phyloP scores from a whole-genome alignment of 106 monocot genomes.

The Hemerocallis citrina region DNA sequence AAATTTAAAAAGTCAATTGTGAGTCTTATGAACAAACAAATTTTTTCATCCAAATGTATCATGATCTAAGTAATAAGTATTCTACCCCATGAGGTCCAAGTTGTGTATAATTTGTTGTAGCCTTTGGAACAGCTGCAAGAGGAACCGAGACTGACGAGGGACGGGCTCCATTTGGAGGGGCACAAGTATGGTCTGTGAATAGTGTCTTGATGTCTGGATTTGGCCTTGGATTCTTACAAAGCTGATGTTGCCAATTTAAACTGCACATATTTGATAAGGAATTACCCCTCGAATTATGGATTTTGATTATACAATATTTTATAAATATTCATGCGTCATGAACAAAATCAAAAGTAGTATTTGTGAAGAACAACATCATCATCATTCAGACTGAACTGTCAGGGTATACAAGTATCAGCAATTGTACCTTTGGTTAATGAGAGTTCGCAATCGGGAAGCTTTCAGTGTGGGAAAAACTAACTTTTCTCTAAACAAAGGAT shows the following conservation, averaged over 20 bases:
- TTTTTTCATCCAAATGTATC: not conserved
- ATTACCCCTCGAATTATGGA: no score
- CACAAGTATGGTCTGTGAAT: slow-evolving; percentile 91
- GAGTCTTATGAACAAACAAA: not conserved
- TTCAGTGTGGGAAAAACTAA: slow-evolving; percentile 61
- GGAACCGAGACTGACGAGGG: slow-evolving; percentile 46
- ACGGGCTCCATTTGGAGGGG: slow-evolving; percentile 71
- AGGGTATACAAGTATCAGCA: not conserved
- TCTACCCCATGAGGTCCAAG: slow-evolving; percentile 63
- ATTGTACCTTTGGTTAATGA: slow-evolving; percentile 68
- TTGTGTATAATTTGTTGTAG: slow-evolving; percentile 41
- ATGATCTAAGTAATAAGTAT: not conserved
- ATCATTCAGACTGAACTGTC: no score
- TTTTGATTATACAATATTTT: no score
- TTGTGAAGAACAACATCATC: no score
- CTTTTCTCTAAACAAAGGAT: slow-evolving; percentile 70
- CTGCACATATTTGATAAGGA: slow-evolving; percentile 22
- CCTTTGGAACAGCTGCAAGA: slow-evolving; percentile 50
- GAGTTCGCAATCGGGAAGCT: slow-evolving; percentile 57
- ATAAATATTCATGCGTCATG: no score
- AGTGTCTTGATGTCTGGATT: slow-evolving; percentile 98
- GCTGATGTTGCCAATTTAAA: slow-evolving; percentile 99
- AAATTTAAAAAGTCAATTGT: not conserved
- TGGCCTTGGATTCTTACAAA: slow-evolving; percentile 90
- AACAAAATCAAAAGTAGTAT: not conserved